phyloP scores from a whole-genome alignment of 2,329 filamentous ascomycete species.

The Talaromyces sp. region DNA sequence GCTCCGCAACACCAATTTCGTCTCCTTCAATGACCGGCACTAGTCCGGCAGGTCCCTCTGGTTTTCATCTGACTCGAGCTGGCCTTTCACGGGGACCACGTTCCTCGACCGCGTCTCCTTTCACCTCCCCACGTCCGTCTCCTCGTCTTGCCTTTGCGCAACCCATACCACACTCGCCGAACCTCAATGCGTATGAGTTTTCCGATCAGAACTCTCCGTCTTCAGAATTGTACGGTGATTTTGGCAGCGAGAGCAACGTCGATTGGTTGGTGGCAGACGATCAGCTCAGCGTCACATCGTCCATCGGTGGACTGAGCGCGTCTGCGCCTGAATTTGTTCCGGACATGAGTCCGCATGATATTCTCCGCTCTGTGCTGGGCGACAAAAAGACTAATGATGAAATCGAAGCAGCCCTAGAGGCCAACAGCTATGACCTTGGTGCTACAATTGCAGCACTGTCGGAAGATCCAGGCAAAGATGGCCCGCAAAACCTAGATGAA shows the following conservation, averaged over 20 bases:
- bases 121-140: slow-evolving; percentile 88
- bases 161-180: slow-evolving; percentile 93
- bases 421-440: slow-evolving; percentile 88
- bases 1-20: slow-evolving; percentile 72
- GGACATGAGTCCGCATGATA: slow-evolving; percentile 98
- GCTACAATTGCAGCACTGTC: slow-evolving; percentile 87
- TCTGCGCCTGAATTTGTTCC: slow-evolving; percentile 72
- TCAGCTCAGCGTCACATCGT: slow-evolving; percentile 74
- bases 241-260: slow-evolving; percentile 81
- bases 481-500: slow-evolving; percentile 54
- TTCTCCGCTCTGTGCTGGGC: slow-evolving; percentile 89
- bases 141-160: slow-evolving; percentile 86
- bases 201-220: slow-evolving; percentile 70
- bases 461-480: slow-evolving; percentile 61
- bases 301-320: slow-evolving; percentile 70
- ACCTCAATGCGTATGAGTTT: slow-evolving; percentile 91
- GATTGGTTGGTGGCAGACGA: slow-evolving; percentile 94
- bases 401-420: slow-evolving; percentile 83
- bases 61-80: slow-evolving; percentile 68
- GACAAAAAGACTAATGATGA: slow-evolving; percentile 89
- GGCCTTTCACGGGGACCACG: slow-evolving; percentile 74
- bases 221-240: slow-evolving; percentile 83
- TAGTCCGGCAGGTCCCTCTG: slow-evolving; percentile 78
- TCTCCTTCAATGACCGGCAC: slow-evolving; percentile 74
- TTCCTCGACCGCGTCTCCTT: slow-evolving; percentile 75